These are phyloP conservation scores for Lagenaria siceraria DNA, from an alignment of 306 rosid species.

Conservation along the genomic window DNA sequence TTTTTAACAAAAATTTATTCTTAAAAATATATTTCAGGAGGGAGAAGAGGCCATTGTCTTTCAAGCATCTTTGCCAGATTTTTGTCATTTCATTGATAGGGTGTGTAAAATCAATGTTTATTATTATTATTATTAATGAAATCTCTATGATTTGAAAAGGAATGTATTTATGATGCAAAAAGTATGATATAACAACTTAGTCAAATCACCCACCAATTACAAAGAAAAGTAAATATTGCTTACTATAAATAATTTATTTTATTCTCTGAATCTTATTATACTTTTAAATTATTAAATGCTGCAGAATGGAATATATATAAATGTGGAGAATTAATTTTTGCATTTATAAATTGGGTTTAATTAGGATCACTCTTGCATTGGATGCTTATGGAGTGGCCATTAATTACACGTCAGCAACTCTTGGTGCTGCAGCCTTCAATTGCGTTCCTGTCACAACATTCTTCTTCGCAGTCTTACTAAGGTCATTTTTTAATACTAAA, in stretches of 20 bases:
- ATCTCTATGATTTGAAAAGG: neutral
- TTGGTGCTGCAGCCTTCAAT: slow-evolving; percentile 49
- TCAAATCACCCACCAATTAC: neutral
- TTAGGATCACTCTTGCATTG: neutral
- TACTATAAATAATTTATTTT: neutral
- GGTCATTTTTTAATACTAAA: slow-evolving; percentile 13
- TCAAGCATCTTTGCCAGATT: slow-evolving; percentile 53
- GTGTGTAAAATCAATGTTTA: slow-evolving; percentile 16
- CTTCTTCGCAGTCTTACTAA: slow-evolving; percentile 52
- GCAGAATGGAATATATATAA: neutral
- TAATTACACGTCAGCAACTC: slow-evolving; percentile 7
- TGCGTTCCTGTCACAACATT: slow-evolving; percentile 78
- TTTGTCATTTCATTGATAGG: slow-evolving; percentile 58
- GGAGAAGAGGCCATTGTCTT: slow-evolving; percentile 50
- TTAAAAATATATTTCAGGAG: slow-evolving; percentile 5
- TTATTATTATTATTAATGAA: neutral
- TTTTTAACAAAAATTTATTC: neutral
- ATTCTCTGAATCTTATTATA: neutral
- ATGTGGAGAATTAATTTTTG: neutral
- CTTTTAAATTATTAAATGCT: neutral
- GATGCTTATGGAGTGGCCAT: slow-evolving; percentile 9
- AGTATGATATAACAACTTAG: neutral
- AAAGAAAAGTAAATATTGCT: too few relatives aligned
- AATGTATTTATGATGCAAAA: neutral
- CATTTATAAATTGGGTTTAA: neutral